Evolutionary conservation across 805 yeast species (phyloP), one percentile per base, ranked within the genome.

Genomic region (Saccharomycopsis sp.): DNA sequence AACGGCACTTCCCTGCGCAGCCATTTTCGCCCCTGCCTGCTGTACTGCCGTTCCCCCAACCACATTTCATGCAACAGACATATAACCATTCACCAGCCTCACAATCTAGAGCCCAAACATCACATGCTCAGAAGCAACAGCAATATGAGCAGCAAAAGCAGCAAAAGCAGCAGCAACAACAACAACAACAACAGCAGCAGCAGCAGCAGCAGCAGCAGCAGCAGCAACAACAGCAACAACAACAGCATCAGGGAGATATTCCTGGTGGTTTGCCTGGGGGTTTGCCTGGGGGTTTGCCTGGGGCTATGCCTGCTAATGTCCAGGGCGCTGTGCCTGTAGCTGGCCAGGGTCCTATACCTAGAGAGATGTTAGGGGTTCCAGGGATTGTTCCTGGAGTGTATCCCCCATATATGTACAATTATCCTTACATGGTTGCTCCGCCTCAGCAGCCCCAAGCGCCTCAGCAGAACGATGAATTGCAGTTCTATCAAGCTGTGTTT

Each of bases 401-500:
- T 12, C n/a, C n/a, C n/a, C 44, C 44, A 37, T 37, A 37, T 37
- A n/a, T 12, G n/a, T 37, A 37, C n/a, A 12, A 12, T 12, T n/a
- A 12, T 37, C 44, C 44, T 12, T 37, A 12, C 44, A 37, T 37
- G 44, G n/a, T 37, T 12, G 44, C 15, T 12, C 44, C 44, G 12
- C 44, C 44, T 12, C n/a, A 37, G 15, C 44, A 37, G 44, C 44
- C 44, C 15, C 44, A 37, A 37, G n/a, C n/a, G 44, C 44, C 44
- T 12, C 44, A 12, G 16, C 48, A 44, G 48, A n/a, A 44, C 7
- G 21, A 18, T 44, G 21, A 44, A 8, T 12, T 7, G 7, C 48
- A 50, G 18, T 51, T 52, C n/a, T 55, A 55, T 24, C 57, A 52
- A 16, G 40, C 44, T 18, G 53, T 50, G 14, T 57, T 56, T 21